These are phyloP conservation scores for Trichoderma harzianum DNA, from an alignment of 2,329 filamentous ascomycete genomes.

Conservation along the genomic window DNA sequence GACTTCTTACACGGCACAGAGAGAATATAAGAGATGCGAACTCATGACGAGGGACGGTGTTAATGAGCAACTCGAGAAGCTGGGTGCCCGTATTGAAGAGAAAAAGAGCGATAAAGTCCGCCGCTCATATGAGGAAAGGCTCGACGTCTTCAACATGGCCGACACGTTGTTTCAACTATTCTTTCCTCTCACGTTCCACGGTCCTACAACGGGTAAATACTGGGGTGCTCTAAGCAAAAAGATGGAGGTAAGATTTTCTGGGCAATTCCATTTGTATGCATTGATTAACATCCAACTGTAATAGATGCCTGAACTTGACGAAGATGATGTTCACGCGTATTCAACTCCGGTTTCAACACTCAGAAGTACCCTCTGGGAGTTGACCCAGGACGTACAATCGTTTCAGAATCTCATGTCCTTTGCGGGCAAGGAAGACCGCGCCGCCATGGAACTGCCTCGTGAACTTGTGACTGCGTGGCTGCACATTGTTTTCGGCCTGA, in stretches of 20 bases:
- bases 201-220: conserved; percentile 39
- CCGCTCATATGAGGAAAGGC: conserved; percentile 30
- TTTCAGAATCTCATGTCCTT: conserved; percentile 31
- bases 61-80: conserved; percentile 24
- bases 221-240: conserved; percentile 41
- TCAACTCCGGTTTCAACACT: conserved; percentile 17
- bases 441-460: conserved; percentile 33
- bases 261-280: not conserved
- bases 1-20: conserved; percentile 28
- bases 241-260: conserved; percentile 27
- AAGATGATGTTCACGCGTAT: not conserved
- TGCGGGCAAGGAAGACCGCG: conserved; percentile 28
- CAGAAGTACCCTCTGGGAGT: conserved; percentile 20
- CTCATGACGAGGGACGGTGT: conserved; percentile 25
- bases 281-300: not conserved
- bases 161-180: conserved; percentile 42
- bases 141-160: conserved; percentile 41
- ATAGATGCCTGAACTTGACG: conserved; percentile 19
- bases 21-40: conserved; percentile 29
- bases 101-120: conserved; percentile 25
- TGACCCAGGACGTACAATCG: conserved; percentile 27
- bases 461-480: conserved; percentile 42
- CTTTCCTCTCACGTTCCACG: conserved; percentile 35
- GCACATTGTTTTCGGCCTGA: conserved; percentile 38
- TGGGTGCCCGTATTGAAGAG: conserved; percentile 25